Evolutionary conservation across 2,329 filamentous ascomycete species (phyloP), one percentile per base, ranked within the genome.

Genomic region (Malbranchea zuffiana): DNA sequence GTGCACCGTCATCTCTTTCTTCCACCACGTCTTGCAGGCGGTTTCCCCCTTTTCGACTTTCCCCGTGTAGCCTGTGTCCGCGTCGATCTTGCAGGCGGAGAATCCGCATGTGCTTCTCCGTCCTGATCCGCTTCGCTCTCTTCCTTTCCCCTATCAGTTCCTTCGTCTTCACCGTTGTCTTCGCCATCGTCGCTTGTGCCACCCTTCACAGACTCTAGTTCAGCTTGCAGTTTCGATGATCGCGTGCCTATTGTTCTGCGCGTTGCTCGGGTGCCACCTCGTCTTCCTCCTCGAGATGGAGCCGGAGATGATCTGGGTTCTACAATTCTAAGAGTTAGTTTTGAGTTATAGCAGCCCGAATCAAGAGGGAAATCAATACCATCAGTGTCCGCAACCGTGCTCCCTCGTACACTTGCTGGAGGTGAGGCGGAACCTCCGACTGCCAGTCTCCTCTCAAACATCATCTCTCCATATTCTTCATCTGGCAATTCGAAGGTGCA

Each of bases 401-500:
- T 68, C 17, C 58, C 59, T 40, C 62, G 52, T 13, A 47, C 47
- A 43, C 55, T 62, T 6, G 50, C 50, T 4, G 55, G 52, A 1
- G 62, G 63, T 12, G 63, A 66, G 8, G 54, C 52, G n/a, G 62
- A 62, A 8, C 56, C 56, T 40, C 64, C 60, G 40, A 55, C 57
- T 5, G 62, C 63, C 27, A 68, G 44, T 37, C 66, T 49, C 42
- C 59, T 54, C 33, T 63, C 62, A 47, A 68, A 68, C 63, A 67
- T 69, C 54, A 66, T 50, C 16, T 61, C 58, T 24, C 62, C 61
- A 39, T 63, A 67, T 46, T 66, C 62, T 29, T 62, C 58, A 20
- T 65, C 55, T 0, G 78, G 78, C 3, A 84, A 65, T 18, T 71
- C 67, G 47, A 85, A 85, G 17, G 80, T 74, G 37, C 74, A 68